Evolutionary conservation across 2,329 filamentous ascomycete genomes (phyloP).

Genomic region (Diaporthe nobilis): DNA sequence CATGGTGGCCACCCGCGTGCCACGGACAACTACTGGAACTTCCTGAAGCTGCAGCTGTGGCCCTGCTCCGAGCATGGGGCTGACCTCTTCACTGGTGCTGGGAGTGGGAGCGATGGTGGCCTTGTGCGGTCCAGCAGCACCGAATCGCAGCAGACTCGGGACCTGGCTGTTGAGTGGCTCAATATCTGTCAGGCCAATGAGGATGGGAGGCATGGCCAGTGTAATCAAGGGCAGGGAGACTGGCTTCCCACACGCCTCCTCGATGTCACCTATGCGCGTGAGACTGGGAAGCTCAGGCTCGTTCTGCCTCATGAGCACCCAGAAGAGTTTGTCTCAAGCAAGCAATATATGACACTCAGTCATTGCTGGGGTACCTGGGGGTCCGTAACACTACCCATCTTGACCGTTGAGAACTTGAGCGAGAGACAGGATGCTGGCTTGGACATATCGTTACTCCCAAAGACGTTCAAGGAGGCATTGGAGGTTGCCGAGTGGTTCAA

Average conservation of each 20-base stretch:
- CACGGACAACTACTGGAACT: conserved; percentile 39
- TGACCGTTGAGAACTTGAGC: neutral
- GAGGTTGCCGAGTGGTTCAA: conserved; percentile 35
- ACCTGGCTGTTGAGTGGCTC: conserved; percentile 35
- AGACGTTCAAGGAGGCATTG: conserved; percentile 25
- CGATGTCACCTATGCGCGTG: neutral
- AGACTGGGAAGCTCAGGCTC: conserved; percentile 12
- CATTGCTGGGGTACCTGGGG: conserved; percentile 35
- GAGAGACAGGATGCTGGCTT: conserved; percentile 6
- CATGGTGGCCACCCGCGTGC: conserved; percentile 34
- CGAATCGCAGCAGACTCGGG: conserved; percentile 25
- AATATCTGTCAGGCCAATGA: conserved; percentile 32
- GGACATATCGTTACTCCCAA: conserved; percentile 15
- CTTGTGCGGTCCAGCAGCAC: conserved; percentile 30
- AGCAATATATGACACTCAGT: conserved; percentile 30
- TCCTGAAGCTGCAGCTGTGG: conserved; percentile 39
- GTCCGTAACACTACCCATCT: neutral
- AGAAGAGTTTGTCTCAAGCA: neutral
- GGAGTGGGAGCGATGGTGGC: neutral
- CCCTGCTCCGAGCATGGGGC: conserved; percentile 19
- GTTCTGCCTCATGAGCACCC: neutral
- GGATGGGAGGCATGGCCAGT: conserved; percentile 37
- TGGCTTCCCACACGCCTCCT: conserved; percentile 20
- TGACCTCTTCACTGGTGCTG: neutral
- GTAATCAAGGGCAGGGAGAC: neutral